Percentiles rank a stretch among this genome's conserved stretches.
These are phyloP conservation scores for Suillus subluteus DNA, from an alignment of 768 basidiomycete species.

Conservation along the genomic window DNA sequence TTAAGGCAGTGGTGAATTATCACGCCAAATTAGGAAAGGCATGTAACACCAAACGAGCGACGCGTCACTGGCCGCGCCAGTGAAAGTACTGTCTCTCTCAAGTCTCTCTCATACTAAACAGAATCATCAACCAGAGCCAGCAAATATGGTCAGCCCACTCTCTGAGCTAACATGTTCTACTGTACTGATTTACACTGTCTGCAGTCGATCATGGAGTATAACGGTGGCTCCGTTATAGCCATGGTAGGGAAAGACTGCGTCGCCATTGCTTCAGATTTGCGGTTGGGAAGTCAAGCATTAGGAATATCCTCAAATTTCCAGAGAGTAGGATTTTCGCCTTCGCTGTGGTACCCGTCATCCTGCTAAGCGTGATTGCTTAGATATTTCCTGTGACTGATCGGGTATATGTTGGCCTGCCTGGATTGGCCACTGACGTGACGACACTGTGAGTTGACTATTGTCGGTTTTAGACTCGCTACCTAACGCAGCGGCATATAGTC, in stretches of 20 bases:
- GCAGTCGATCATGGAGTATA: constrained; percentile 89
- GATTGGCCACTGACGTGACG: constrained; percentile 90
- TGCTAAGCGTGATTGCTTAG: constrained; percentile 44
- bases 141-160: not conserved
- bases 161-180: not conserved
- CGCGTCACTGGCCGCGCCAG: constrained; percentile 11
- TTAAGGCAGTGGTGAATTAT: not conserved
- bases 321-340: constrained; percentile 58
- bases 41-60: constrained; percentile 8
- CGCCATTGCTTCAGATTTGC: constrained; percentile 94
- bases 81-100: not conserved
- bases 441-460: constrained; percentile 66
- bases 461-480: constrained; percentile 5
- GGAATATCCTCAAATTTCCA: constrained; percentile 92
- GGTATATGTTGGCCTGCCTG: constrained; percentile 89
- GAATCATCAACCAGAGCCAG: constrained; percentile 1
- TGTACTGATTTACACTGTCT: not conserved
- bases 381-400: constrained; percentile 94
- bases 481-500: constrained; percentile 46
- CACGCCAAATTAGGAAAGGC: not conserved
- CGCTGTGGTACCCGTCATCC: constrained; percentile 4
- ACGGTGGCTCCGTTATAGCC: constrained; percentile 98
- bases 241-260: constrained; percentile 99
- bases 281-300: constrained; percentile 86
- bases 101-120: constrained; percentile 1